Base-by-base conservation (phyloP, 768 basidiomycete genomes). In the Boletus sp. region DNA sequence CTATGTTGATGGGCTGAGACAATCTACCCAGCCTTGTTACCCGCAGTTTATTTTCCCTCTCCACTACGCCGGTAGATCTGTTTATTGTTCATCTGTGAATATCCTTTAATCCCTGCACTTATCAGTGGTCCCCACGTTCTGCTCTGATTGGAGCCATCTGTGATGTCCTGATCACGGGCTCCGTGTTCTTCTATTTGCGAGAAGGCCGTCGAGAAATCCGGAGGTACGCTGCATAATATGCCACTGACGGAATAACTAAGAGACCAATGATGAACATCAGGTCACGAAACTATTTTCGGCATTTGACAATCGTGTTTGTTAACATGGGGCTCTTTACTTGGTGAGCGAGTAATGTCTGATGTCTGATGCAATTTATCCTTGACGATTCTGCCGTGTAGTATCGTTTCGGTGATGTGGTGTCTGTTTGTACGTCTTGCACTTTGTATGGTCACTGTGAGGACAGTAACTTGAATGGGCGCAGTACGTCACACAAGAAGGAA, bases 61-160 rank as follows among this genome's bases (percentile, higher is more conserved):
- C 15, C 35, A 20, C 4, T 36, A 24, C 28, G 1, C 9, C 24
- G 24, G 24, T 24, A 24, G 2, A 24, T 24, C 24, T 24, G 24
- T 24, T 24, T 24, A 24, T 24, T 24, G 24, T 24, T 24, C 24
- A 24, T 24, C 3, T 24, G 24, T 24, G 2, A 24, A 24, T 24
- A 24, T 24, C 1, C 3, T 24, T 24, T 24, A 24, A 24, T 24
- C 24, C 24, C 24, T 24, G 24, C 35, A 12, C 12, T 17, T 12
- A 14, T 28, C 37, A 62, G 61, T 62, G 61, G 61, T 62, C 60
- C 3, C 60, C 55, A 29, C 51, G 60, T 29, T 59, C 62, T 0
- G 92, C 64, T 3, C 30, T 48, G 24, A 17, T 63, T 7, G 51
- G 54, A 9, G 64, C 47, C 7, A 40, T 49, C 10, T 55, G 61